Evolutionary conservation across 441 rosid species (phyloP).

Genomic region (Erysimum cheiri): DNA sequence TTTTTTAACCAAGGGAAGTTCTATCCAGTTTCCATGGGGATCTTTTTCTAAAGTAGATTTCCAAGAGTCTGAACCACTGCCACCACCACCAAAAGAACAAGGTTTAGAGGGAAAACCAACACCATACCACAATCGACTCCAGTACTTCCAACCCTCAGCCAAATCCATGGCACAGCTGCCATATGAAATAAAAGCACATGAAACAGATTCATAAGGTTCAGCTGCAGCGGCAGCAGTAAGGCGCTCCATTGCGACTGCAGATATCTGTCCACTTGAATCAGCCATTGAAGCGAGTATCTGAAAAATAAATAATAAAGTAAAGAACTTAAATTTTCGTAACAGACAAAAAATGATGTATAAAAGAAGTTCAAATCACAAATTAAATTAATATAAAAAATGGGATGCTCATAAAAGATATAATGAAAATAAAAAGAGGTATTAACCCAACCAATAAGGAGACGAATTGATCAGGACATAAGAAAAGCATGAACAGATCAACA

Average conservation of each 20-base stretch:
- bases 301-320: conserved; percentile 13
- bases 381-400: conserved; percentile 19
- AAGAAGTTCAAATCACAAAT: conserved; percentile 28
- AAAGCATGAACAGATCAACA: conserved; percentile 12
- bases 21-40: conserved; percentile 96
- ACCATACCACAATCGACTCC: conserved; percentile 99
- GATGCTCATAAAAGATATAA: conserved; percentile 21
- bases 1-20: conserved; percentile 92
- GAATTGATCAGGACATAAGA: conserved; percentile 6
- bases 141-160: conserved; percentile 98
- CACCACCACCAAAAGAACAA: conserved; percentile 86
- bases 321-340: conserved; percentile 34
- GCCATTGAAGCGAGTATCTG: conserved; percentile 99
- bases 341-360: conserved; percentile 24
- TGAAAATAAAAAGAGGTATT: conserved; percentile 16
- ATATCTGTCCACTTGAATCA: conserved; percentile 96
- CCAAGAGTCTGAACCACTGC: conserved; percentile 95
- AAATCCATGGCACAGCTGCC: conserved; percentile 96
- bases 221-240: conserved; percentile 98
- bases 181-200: conserved; percentile 98
- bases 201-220: conserved; percentile 97
- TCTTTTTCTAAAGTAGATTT: conserved; percentile 89
- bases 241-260: conserved; percentile 94
- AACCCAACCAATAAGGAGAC: conserved; percentile 22
- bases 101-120: conserved; percentile 82